phyloP scores from a whole-genome alignment of 1,139 yeast species.

The Wickerhamomyces sp. region DNA sequence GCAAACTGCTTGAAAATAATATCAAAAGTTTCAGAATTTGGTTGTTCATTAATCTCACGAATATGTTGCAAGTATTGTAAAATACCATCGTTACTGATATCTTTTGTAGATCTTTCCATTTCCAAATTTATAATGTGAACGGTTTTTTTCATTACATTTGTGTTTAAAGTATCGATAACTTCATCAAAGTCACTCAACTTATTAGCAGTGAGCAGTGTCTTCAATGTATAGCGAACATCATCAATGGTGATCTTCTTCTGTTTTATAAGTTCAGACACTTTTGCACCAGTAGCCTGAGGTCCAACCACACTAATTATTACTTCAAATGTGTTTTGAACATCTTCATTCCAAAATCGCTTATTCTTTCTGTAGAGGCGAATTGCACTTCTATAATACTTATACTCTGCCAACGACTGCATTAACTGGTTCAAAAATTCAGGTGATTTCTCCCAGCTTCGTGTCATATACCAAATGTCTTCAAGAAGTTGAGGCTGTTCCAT shows the following conservation, averaged over 20 bases:
- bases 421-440: not conserved
- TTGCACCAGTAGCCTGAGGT: too few species aligned
- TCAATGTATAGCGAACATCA: conserved; percentile 1
- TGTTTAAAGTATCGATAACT: not conserved
- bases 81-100: not conserved
- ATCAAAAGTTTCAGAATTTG: conserved; percentile 26
- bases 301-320: too few species aligned
- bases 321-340: not conserved
- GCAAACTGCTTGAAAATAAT: conserved; percentile 38
- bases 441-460: conserved; percentile 1
- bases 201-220: not conserved
- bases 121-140: conserved; percentile 5
- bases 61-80: conserved; percentile 5
- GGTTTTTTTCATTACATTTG: not conserved
- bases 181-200: conserved; percentile 2
- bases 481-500: not conserved
- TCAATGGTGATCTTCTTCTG: not conserved
- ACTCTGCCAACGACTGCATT: not conserved
- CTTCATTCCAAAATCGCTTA: not conserved
- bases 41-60: conserved; percentile 5
- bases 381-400: not conserved
- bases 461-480: conserved; percentile 4
- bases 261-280: too few species aligned
- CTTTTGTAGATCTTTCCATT: conserved; percentile 4
- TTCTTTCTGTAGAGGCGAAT: not conserved